Conservation (phyloP, 1,139 yeast species). For the Hemisphaericaspora subhashii region DNA sequence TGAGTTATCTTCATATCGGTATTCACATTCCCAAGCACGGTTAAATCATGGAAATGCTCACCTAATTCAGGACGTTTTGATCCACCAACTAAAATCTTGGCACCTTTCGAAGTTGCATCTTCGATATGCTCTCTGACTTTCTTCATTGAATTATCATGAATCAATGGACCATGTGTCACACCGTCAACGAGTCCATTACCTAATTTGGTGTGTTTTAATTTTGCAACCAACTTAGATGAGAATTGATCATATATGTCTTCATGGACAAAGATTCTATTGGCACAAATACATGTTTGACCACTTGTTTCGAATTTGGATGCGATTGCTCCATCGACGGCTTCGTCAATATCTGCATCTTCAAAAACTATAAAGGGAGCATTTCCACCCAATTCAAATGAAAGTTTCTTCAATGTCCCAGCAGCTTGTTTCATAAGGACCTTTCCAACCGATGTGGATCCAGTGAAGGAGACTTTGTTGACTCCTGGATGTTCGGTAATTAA, state of each 20-base stretch:
- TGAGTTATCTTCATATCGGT: slow-evolving; percentile 58
- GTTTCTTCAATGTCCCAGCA: slow-evolving; percentile 74
- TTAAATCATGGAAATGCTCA: slow-evolving; percentile 72
- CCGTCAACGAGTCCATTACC: slow-evolving; percentile 73
- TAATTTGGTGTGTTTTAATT: slow-evolving; percentile 55
- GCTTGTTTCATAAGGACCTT: slow-evolving; percentile 77
- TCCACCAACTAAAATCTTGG: slow-evolving; percentile 65
- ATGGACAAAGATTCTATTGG: slow-evolving; percentile 79
- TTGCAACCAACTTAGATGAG: slow-evolving; percentile 40
- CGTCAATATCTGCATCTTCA: slow-evolving; percentile 76
- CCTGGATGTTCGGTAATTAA: slow-evolving; percentile 66
- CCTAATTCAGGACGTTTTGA: slow-evolving; percentile 66
- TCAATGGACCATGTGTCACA: slow-evolving; percentile 81
- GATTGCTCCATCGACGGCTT: slow-evolving; percentile 76
- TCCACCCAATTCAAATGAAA: slow-evolving; percentile 89
- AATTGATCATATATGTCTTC: slow-evolving; percentile 66
- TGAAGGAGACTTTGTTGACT: slow-evolving; percentile 81
- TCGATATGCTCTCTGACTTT: slow-evolving; percentile 72
- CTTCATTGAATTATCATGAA: slow-evolving; percentile 61
- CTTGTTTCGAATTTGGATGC: slow-evolving; percentile 61
- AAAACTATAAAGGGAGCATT: slow-evolving; percentile 91
- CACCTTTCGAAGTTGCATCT: slow-evolving; percentile 78
- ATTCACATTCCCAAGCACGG: slow-evolving; percentile 67
- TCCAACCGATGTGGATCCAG: slow-evolving; percentile 89
- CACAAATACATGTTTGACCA: slow-evolving; percentile 92